Conservation (phyloP, 306 rosid species). For the Psophocarpus tetragonolobus region DNA sequence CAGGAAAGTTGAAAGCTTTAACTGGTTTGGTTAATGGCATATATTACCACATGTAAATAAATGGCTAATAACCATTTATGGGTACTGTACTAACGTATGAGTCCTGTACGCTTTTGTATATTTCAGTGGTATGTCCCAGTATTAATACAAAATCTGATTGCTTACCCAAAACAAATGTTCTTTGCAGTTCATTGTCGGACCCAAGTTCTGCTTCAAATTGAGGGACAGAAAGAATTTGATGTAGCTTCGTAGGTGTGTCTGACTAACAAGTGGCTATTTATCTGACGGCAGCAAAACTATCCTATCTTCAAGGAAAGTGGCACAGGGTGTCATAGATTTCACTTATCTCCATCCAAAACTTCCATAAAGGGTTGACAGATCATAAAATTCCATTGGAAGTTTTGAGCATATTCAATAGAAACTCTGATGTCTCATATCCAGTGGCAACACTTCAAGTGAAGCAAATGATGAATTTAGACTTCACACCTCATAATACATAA, state of each 20-base stretch:
- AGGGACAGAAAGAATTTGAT: background rate
- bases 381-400: background rate
- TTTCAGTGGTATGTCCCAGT: no score
- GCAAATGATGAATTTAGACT: background rate
- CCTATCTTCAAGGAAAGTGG: constrained; percentile 16
- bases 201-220: constrained; percentile 19
- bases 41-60: no score
- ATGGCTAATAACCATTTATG: no score
- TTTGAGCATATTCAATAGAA: constrained; percentile 13
- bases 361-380: background rate
- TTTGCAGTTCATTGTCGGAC: constrained; percentile 17
- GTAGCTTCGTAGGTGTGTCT: background rate
- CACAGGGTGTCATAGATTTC: background rate
- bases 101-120: no score
- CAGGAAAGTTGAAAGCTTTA: no score
- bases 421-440: background rate
- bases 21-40: no score
- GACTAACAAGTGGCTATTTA: constrained; percentile 19
- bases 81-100: no score
- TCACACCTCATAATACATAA: background rate
- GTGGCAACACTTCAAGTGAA: constrained; percentile 7
- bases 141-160: no score
- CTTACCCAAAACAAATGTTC: no score
- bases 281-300: constrained; percentile 9
- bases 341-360: background rate